Base-by-base conservation (phyloP, 176 grass and related monocot genomes). In the Carex kokanica region DNA sequence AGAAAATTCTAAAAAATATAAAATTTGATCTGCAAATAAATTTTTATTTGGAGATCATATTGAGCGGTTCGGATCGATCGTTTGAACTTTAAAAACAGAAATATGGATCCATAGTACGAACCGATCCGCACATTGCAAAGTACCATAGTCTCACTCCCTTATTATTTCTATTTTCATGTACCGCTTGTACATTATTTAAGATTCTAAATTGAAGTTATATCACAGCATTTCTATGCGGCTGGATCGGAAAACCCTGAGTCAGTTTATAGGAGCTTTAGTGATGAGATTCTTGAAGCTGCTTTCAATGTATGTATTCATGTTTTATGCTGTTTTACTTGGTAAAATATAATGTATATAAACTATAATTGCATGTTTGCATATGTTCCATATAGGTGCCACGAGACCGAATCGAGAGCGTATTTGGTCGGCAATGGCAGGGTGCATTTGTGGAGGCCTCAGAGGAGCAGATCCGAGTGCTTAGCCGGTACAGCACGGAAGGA, bases 381-480 rank as follows among this genome's bases (percentile, higher is more conserved):
- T 43, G 25, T 74, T 29, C 10, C 34, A 56, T 17, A 38, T 64
- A 93, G 91, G 85, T 78, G 17, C 86, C 83, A 2, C 86, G 81
- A 21, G 89, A 88, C 3, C 81, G 86, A 54, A 57, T 87, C 41
- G 86, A 88, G 51, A 85, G 55, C 5, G 57, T 93, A 82, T 90
- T 97, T n/a, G 47, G 83, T 72, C 79, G 34, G 21, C 78, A 91
- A 80, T 69, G 63, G 14, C 38, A 86, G 53, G 84, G 91, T 17
- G 78, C 62, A 70, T 91, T 93, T 81, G 62, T 82, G 17, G 63
- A 64, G 27, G 91, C 82, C 14, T 82, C 85, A 0, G 81, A 97
- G 82, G 89, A 97, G 78, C 91, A 93, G 86, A 90, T 97, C 6
- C 52, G 54, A 17, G 87, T 86, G 38, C 72, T 97, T 74, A 89